Percentiles rank a stretch among this genome's conserved stretches.
Conservation (phyloP, 495 filamentous ascomycete species). For the Podospora pseudoanserina region DNA sequence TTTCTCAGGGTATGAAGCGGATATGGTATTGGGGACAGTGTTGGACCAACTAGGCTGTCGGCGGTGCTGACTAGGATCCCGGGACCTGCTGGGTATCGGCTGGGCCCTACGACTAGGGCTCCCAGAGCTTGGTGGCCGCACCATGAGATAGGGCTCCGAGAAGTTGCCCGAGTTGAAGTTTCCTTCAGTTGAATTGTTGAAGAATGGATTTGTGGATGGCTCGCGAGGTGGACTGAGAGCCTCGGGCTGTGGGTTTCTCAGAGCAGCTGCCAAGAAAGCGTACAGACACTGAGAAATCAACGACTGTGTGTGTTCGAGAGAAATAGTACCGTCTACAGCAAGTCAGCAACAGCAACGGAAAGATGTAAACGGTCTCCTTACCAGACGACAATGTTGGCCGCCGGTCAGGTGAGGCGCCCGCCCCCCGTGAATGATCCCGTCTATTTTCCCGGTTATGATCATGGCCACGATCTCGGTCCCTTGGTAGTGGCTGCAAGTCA, state of each 20-base stretch:
- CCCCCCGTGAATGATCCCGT: conserved; percentile 13
- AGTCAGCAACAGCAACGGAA: conserved; percentile 8
- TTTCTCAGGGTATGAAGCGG: conserved; percentile 40
- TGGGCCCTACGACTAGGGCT: background rate
- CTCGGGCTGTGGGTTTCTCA: conserved; percentile 12
- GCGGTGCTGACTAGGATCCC: conserved; percentile 24
- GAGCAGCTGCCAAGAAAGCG: conserved; percentile 21
- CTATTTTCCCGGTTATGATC: background rate
- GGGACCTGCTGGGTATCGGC: background rate
- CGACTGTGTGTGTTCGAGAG: conserved; percentile 32
- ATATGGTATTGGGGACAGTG: conserved; percentile 33
- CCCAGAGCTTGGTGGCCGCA: conserved; percentile 8
- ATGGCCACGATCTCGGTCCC: conserved; percentile 9
- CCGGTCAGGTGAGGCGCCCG: conserved; percentile 15
- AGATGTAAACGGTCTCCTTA: conserved; percentile 4
- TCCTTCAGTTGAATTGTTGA: background rate
- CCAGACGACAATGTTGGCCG: conserved; percentile 10
- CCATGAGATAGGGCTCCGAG: background rate
- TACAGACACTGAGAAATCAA: conserved; percentile 31
- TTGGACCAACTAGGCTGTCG: conserved; percentile 29
- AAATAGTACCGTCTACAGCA: conserved; percentile 21
- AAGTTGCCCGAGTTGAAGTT: background rate
- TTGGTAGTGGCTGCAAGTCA: conserved; percentile 57
- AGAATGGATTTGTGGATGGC: conserved; percentile 1
- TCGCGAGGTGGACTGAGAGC: conserved; percentile 2